Percentiles rank a stretch among this genome's conserved stretches.
Evolutionary conservation across 1,284 basidiomycete genomes (phyloP).

Genomic region (Porodaedalea pini): DNA sequence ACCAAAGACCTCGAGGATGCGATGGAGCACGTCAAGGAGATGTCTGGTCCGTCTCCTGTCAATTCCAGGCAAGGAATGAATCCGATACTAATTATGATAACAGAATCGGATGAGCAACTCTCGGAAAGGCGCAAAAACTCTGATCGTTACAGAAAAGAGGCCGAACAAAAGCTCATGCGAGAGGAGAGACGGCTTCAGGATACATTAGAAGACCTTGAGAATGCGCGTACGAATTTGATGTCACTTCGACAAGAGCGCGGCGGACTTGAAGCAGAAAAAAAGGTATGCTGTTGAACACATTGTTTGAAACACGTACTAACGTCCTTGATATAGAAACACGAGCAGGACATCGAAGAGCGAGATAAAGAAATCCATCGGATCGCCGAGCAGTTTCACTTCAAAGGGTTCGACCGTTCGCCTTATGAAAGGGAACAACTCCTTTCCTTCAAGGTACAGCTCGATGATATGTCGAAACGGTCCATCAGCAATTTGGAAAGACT

Average conservation of each 20-base stretch:
- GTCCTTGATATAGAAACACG: constrained; percentile 47
- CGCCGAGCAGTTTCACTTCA: constrained; percentile 64
- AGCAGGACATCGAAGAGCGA: constrained; percentile 67
- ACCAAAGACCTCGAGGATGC: constrained; percentile 60
- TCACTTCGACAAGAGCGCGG: constrained; percentile 59
- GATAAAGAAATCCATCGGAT: constrained; percentile 74
- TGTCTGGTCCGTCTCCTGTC: constrained; percentile 52
- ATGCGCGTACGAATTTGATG: constrained; percentile 52
- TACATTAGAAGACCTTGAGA: constrained; percentile 56
- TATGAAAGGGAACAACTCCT: constrained; percentile 64
- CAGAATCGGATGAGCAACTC: constrained; percentile 80
- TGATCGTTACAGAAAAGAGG: constrained; percentile 56
- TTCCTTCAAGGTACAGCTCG: constrained; percentile 64
- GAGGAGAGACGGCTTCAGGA: constrained; percentile 55
- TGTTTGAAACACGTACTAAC: neutral
- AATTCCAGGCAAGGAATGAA: neutral
- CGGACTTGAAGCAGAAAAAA: constrained; percentile 58
- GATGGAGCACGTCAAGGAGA: constrained; percentile 64
- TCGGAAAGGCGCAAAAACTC: constrained; percentile 68
- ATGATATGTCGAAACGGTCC: constrained; percentile 55
- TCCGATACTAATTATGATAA: neutral
- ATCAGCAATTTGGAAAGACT: constrained; percentile 53
- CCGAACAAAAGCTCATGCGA: constrained; percentile 46
- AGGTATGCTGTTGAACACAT: constrained; percentile 38
- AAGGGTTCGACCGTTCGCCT: constrained; percentile 67